These are phyloP conservation scores for Candida easanensis DNA, from an alignment of 805 yeast genomes.

Conservation along the genomic window DNA sequence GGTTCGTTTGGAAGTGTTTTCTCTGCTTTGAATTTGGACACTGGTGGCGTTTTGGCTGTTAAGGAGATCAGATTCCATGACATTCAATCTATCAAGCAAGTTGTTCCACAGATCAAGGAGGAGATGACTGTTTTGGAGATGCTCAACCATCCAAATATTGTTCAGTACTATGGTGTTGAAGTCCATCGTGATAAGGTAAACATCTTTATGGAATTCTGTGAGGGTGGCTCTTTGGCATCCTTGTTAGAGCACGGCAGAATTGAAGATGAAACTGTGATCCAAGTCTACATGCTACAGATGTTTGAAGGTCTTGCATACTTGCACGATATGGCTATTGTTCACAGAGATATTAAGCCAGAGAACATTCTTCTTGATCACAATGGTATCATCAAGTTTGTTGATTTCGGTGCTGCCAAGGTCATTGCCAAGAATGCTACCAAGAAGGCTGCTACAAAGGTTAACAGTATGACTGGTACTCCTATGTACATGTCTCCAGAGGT, in stretches of 20 bases:
- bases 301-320: slow-evolving; percentile 92
- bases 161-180: slow-evolving; percentile 95
- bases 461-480: slow-evolving; percentile 78
- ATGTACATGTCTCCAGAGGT: slow-evolving; percentile 99
- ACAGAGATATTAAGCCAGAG: slow-evolving; percentile 95
- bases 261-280: slow-evolving; percentile 91
- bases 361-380: slow-evolving; percentile 85
- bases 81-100: slow-evolving; percentile 74
- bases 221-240: slow-evolving; percentile 88
- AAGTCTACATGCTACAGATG: slow-evolving; percentile 87
- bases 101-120: slow-evolving; percentile 87
- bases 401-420: slow-evolving; percentile 96
- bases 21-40: slow-evolving; percentile 88
- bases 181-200: slow-evolving; percentile 94
- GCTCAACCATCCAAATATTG: slow-evolving; percentile 94
- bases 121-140: slow-evolving; percentile 96
- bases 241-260: slow-evolving; percentile 88
- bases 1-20: slow-evolving; percentile 95
- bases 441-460: slow-evolving; percentile 30
- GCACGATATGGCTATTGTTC: slow-evolving; percentile 94
- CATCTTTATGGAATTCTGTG: slow-evolving; percentile 96
- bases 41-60: slow-evolving; percentile 96
- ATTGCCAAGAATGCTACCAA: slow-evolving; percentile 53
- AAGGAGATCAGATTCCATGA: slow-evolving; percentile 93
- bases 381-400: slow-evolving; percentile 93